Evolutionary conservation across 345 rosid genomes (phyloP), one percentile per base, ranked within the genome.

Genomic region (Ricinus communis): DNA sequence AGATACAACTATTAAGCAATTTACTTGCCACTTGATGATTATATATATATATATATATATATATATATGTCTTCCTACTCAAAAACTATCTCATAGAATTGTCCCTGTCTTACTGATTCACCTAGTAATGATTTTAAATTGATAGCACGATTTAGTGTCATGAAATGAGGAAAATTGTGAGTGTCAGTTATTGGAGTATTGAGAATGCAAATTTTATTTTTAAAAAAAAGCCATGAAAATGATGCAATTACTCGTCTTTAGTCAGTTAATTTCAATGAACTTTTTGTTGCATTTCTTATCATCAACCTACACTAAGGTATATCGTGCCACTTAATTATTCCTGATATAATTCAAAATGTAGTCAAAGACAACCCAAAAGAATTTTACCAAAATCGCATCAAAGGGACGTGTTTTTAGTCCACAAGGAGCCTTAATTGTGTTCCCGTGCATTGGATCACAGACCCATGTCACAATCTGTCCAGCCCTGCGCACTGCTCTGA

Each of bases 381-480:
- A 27, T 16, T 69, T 33, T 77, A 67, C 76, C 76, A 66, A 27
- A 54, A 77, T 77, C 5, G 75, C 63, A 66, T 77, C 80, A 0
- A 77, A 77, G 55, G 80, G 62, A n/a, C 76, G 76, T 28, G 80
- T 77, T 54, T 66, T 77, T 13, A 71, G 64, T 24, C 80, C 76
- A 61, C 75, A 77, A 5, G 80, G 80, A 2, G 80, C 80, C 58
- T 66, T 59, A 14, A 77, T 77, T 57, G 80, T 77, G 50, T 77
- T 77, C 21, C 76, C 80, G 45, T 77, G 80, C 80, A 77, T 77
- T 60, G 80, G 80, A 53, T 77, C 80, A 16, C 75, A 66, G 63
- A 77, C 76, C 80, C 76, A 77, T 28, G 80, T 77, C 47, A 77
- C 80, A 10, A 76, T 53, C 31, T 51, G 72, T 25, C 72, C 80